A percentile compares a stretch with the other conserved stretches of the same genome.
Conservation (phyloP, 192 early-diverging fungal species). For the Umbelopsis vinacea region DNA sequence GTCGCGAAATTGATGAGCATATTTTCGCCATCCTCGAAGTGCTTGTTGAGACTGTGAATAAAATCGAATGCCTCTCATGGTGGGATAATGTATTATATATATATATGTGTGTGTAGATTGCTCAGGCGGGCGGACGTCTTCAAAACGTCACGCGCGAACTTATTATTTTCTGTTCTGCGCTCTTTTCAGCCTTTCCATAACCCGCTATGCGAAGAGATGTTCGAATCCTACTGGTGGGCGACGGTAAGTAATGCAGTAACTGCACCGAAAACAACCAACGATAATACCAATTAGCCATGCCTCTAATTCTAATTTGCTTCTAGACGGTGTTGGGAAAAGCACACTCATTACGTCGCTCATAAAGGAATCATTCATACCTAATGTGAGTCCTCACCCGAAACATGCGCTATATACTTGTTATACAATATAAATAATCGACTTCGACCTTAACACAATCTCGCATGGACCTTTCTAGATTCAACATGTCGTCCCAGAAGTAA, state of each 20-base stretch:
- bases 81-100: too few species aligned
- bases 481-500: constrained; percentile 99
- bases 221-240: constrained; percentile 91
- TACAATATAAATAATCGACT: background rate
- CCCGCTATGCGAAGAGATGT: constrained; percentile 81
- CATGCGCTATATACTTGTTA: background rate
- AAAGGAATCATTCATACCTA: constrained; percentile 93
- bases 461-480: constrained; percentile 69
- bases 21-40: constrained; percentile 49
- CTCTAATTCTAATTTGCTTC: background rate
- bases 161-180: background rate
- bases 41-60: constrained; percentile 5
- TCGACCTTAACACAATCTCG: background rate
- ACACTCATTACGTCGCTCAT: constrained; percentile 96
- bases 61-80: constrained; percentile 13
- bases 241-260: constrained; percentile 58
- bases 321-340: constrained; percentile 94
- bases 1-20: constrained; percentile 60
- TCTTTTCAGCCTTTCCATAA: constrained; percentile 21
- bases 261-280: too few species aligned
- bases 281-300: too few species aligned
- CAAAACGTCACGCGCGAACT: constrained; percentile 22
- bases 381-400: constrained; percentile 61
- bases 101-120: background rate
- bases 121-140: constrained; percentile 2